A percentile compares a stretch with the other conserved stretches of the same genome.
Conservation (phyloP, 2,329 filamentous ascomycete genomes). For the Myriosclerotinia scirpicola region DNA sequence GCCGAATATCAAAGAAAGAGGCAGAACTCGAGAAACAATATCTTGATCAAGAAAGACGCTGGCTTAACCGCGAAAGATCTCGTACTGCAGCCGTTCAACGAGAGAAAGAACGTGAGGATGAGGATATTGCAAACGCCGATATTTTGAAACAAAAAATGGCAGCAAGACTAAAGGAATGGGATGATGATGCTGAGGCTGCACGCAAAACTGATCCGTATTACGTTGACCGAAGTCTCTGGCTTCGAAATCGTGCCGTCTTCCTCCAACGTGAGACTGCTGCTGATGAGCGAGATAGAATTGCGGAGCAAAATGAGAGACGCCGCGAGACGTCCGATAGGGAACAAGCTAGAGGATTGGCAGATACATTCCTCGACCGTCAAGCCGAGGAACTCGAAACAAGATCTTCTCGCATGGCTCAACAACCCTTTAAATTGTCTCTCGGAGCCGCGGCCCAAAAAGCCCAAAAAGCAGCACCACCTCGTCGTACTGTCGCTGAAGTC, state of each 20-base stretch:
- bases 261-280: constrained; percentile 70
- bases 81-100: constrained; percentile 82
- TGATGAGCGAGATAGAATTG: constrained; percentile 79
- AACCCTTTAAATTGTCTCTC: constrained; percentile 89
- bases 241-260: constrained; percentile 73
- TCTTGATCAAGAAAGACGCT: constrained; percentile 81
- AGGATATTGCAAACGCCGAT: constrained; percentile 66
- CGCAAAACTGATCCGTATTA: constrained; percentile 81
- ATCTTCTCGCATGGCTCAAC: constrained; percentile 51
- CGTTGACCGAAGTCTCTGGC: constrained; percentile 80
- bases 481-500: constrained; percentile 87
- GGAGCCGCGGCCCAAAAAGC: constrained; percentile 81
- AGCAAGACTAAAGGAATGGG: constrained; percentile 75
- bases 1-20: constrained; percentile 68
- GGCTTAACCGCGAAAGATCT: constrained; percentile 85
- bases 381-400: constrained; percentile 69
- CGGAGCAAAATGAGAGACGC: constrained; percentile 73
- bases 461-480: constrained; percentile 55
- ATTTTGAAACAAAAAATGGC: constrained; percentile 66
- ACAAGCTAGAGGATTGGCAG: constrained; percentile 78
- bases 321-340: constrained; percentile 71
- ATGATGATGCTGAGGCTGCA: constrained; percentile 80
- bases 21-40: constrained; percentile 78
- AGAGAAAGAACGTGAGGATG: constrained; percentile 76
- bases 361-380: constrained; percentile 85